Percentiles rank a stretch among this genome's conserved stretches.
Evolutionary conservation across 768 basidiomycete genomes (phyloP).

Genomic region (Collybiopsis confluens): DNA sequence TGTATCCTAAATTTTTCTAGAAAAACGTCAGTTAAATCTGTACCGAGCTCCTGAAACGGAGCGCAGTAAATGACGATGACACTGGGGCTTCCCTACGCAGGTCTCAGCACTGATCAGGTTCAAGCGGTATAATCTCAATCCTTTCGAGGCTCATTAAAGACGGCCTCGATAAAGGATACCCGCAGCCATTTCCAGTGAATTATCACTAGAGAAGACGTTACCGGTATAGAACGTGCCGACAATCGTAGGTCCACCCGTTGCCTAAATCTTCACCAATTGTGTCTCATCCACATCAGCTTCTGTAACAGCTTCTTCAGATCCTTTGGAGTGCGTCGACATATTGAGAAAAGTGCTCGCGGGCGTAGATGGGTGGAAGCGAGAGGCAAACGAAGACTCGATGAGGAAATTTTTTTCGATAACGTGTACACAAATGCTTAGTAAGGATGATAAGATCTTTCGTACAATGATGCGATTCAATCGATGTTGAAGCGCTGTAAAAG

Average conservation of each 20-base stretch:
- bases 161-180: conserved; percentile 62
- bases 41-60: conserved; percentile 34
- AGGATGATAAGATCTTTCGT: not conserved
- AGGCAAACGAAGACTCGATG: not conserved
- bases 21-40: conserved; percentile 46
- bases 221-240: conserved; percentile 43
- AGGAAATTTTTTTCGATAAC: not conserved
- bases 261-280: conserved; percentile 49
- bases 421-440: not conserved
- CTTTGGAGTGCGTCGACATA: conserved; percentile 6
- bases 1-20: conserved; percentile 75
- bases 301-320: conserved; percentile 10
- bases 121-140: conserved; percentile 97
- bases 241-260: conserved; percentile 26
- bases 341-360: not conserved
- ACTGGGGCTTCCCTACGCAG: conserved; percentile 97
- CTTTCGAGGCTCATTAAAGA: conserved; percentile 31
- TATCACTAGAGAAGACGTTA: conserved; percentile 70
- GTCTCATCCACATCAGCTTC: conserved; percentile 42
- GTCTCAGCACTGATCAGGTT: conserved; percentile 98
- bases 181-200: conserved; percentile 79
- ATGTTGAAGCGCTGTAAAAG: conserved; percentile 27
- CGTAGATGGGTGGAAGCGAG: not conserved
- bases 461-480: not conserved
- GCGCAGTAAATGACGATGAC: conserved; percentile 43